Base-by-base conservation (phyloP, 2,329 filamentous ascomycete species). In the Phaeomoniella chlamydospora region DNA sequence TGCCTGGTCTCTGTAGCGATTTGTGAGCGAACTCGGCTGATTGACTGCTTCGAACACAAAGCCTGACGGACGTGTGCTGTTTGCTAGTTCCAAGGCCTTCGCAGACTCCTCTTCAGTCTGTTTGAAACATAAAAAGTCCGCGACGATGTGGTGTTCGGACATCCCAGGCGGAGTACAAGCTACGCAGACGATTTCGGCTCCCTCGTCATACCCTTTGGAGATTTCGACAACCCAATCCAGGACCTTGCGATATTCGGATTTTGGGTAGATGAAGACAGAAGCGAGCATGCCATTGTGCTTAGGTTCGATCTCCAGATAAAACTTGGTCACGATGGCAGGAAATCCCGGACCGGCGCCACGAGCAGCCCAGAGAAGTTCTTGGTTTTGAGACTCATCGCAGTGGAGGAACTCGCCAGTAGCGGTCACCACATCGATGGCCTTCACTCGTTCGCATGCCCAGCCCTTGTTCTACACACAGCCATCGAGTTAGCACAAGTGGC, bases 361-460 rank as follows among this genome's bases (percentile, higher is more conserved):
- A 3, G 62, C 64, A 4, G 65, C 64, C 62, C 63, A 70, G 41
- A 62, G 65, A 1, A 70, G 50, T 29, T 70, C 66, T 3, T 41
- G 37, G 38, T 69, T 64, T 38, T 65, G 48, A 4, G 47, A 41
- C 13, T 47, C 43, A 36, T 54, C 52, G 40, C 55, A 58, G 38
- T 55, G 51, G 12, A 62, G 39, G 39, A 51, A 43, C 37, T 55
- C 46, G 1, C 57, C 65, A 4, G 62, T 49, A 1, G 65, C 64
- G 1, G 63, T 65, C 2, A 70, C 63, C 2, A 67, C 62, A 37
- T 70, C 65, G 6, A 70, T 43, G 2, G 52, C 63, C 2, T 56
- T 36, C 2, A 70, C 51, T 11, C 51, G 49, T 43, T 70, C 62
- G 37, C 68, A 72, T 1, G 66, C 66, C 63, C 65, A 71, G 0